These are phyloP conservation scores for Leccinum truebloodii DNA, from an alignment of 768 basidiomycete genomes.

Conservation along the genomic window DNA sequence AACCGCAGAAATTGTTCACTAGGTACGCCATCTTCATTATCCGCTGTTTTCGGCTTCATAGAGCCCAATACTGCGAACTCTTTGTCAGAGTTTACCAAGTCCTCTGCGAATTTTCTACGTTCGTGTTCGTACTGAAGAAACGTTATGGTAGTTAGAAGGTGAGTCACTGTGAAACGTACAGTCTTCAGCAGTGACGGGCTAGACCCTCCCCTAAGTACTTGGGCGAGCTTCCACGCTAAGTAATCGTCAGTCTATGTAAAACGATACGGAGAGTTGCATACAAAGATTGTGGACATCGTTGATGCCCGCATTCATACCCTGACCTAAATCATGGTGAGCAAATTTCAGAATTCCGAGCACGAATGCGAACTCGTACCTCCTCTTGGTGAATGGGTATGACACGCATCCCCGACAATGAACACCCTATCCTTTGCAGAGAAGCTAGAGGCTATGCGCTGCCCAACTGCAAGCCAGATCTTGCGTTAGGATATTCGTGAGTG, in stretches of 20 bases:
- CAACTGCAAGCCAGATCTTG: slow-evolving; percentile 42
- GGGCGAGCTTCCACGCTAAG: slow-evolving; percentile 46
- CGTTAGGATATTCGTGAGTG: not conserved
- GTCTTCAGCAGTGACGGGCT: not conserved
- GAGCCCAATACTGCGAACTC: not conserved
- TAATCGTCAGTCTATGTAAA: slow-evolving; percentile 50
- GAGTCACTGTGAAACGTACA: slow-evolving; percentile 9
- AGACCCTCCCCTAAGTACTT: slow-evolving; percentile 24
- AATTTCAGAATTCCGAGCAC: not conserved
- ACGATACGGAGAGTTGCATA: slow-evolving; percentile 15
- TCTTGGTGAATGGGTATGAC: slow-evolving; percentile 66
- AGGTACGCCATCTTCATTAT: not conserved
- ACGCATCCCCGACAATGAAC: slow-evolving; percentile 76
- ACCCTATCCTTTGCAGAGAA: slow-evolving; percentile 60
- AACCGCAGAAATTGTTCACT: not conserved
- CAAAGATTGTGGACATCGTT: slow-evolving; percentile 73
- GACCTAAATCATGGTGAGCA: slow-evolving; percentile 39
- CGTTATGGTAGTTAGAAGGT: not conserved
- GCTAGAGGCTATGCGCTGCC: slow-evolving; percentile 66
- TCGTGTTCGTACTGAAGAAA: not conserved
- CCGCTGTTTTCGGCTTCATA: not conserved
- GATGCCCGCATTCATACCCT: slow-evolving; percentile 77
- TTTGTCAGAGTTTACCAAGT: not conserved
- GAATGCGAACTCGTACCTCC: slow-evolving; percentile 40
- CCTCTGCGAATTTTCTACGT: not conserved